These are phyloP conservation scores for Aurinia saxatilis DNA, from an alignment of 345 rosid species.

Conservation along the genomic window DNA sequence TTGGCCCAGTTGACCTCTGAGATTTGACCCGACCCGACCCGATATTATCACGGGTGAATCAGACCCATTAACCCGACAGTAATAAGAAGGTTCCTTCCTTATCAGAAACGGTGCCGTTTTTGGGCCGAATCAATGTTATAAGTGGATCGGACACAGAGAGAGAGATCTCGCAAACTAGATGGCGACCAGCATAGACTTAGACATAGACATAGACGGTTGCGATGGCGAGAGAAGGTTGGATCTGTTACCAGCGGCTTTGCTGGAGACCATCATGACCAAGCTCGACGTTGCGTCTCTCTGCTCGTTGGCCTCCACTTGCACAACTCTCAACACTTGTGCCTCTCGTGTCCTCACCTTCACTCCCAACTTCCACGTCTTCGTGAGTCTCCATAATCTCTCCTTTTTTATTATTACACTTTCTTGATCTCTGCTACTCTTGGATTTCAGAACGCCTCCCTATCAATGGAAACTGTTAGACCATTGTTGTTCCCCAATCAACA, in stretches of 20 bases:
- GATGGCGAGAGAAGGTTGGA: conserved; percentile 46
- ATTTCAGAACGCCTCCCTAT: conserved; percentile 24
- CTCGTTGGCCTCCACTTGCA: conserved; percentile 67
- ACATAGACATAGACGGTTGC: too few species aligned
- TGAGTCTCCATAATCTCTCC: conserved; percentile 17
- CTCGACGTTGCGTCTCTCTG: conserved; percentile 77
- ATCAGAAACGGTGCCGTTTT: too few species aligned
- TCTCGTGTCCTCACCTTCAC: conserved; percentile 68
- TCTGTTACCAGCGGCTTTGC: conserved; percentile 58
- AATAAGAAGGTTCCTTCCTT: too few species aligned
- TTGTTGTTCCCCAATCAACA: conserved; percentile 63
- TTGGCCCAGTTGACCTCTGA: too few species aligned
- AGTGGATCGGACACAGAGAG: too few species aligned
- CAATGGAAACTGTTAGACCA: conserved; percentile 54
- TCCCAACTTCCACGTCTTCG: conserved; percentile 68
- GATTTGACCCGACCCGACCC: too few species aligned
- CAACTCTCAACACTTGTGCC: conserved; percentile 41
- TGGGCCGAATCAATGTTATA: too few species aligned
- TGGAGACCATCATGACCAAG: conserved; percentile 63
- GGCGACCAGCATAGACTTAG: too few species aligned
- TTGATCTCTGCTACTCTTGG: not conserved
- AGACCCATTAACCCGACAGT: too few species aligned
- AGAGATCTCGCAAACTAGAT: too few species aligned
- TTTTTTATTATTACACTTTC: too few species aligned
- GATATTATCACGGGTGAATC: too few species aligned